These are phyloP conservation scores for Pythium chondricola DNA, from an alignment of 352 stramenopile genomes.

Conservation along the genomic window DNA sequence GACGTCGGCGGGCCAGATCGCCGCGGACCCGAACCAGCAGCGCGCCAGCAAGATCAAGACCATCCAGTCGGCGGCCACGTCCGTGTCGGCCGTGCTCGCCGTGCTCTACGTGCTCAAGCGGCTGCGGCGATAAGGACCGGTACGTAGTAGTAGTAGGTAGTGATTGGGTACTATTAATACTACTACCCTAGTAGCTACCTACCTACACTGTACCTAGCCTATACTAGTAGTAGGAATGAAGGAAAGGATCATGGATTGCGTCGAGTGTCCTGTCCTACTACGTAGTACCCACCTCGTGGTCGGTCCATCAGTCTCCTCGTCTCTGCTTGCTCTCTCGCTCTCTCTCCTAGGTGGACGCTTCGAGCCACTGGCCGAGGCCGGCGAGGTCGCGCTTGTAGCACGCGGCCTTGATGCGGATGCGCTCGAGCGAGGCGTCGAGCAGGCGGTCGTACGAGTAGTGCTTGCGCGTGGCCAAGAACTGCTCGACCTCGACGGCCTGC, in stretches of 20 bases:
- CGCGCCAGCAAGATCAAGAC: conserved; percentile 17
- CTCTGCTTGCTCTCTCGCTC: background rate
- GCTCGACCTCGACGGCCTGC: conserved; percentile 45
- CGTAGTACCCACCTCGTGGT: too few species aligned
- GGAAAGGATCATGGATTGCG: background rate
- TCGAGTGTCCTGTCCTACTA: background rate
- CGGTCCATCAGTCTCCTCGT: too few species aligned
- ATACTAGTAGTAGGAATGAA: background rate
- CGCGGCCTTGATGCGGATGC: conserved; percentile 65
- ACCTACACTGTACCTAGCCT: too few species aligned
- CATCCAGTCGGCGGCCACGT: conserved; percentile 28
- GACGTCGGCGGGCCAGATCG: conserved; percentile 13
- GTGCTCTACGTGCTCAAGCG: conserved; percentile 25
- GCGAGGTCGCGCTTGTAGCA: conserved; percentile 52
- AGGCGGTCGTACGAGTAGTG: conserved; percentile 59
- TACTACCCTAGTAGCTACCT: too few species aligned
- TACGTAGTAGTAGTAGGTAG: too few species aligned
- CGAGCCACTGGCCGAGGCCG: conserved; percentile 51
- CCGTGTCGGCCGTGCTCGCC: conserved; percentile 28
- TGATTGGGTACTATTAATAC: too few species aligned
- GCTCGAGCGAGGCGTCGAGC: conserved; percentile 62
- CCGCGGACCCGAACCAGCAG: conserved; percentile 5
- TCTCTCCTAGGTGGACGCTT: conserved; percentile 13
- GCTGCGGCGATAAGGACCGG: conserved; percentile 8
- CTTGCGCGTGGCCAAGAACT: conserved; percentile 57